Percentiles rank a stretch among this genome's conserved stretches.
Evolutionary conservation across 2,329 filamentous ascomycete genomes (phyloP).

Genomic region (Graphilbum fragrans): DNA sequence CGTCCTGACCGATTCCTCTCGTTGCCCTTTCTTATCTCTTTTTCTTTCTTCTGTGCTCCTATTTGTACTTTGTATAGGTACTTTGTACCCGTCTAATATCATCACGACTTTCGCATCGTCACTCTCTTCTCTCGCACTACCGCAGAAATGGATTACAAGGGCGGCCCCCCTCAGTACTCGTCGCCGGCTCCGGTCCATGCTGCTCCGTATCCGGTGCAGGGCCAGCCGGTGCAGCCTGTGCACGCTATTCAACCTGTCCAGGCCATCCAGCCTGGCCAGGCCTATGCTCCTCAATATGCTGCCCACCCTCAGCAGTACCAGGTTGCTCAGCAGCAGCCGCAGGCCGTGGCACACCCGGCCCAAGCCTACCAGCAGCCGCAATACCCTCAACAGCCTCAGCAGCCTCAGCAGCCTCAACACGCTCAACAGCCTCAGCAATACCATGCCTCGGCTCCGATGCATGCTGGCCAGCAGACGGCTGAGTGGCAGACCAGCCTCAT

Average conservation of each 20-base stretch:
- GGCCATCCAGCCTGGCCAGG: no score
- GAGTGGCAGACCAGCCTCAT: slow-evolving; percentile 26
- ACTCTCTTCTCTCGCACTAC: background rate
- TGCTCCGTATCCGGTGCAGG: background rate
- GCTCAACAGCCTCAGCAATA: slow-evolving; percentile 1
- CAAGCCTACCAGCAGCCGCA: slow-evolving; percentile 1
- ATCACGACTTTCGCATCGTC: no score
- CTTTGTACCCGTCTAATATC: no score
- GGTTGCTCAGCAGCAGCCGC: slow-evolving; percentile 10
- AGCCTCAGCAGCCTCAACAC: background rate
- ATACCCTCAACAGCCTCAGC: slow-evolving; percentile 1
- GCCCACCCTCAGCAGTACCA: background rate
- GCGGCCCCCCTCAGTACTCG: slow-evolving; percentile 5
- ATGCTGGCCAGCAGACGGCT: slow-evolving; percentile 5
- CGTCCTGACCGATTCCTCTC: background rate
- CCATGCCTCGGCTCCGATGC: slow-evolving; percentile 4
- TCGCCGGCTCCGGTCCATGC: background rate
- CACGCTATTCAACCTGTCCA: no score
- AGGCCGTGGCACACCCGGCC: background rate
- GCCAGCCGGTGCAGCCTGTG: background rate
- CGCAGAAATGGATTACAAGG: slow-evolving; percentile 15
- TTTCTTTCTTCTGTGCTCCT: background rate
- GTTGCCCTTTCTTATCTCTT: background rate
- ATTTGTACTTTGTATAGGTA: no score
- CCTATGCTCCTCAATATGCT: background rate